A percentile compares a stretch with the other conserved stretches of the same genome.
Conservation (phyloP, 139 green algal genomes). For the Coelastrella sp. region DNA sequence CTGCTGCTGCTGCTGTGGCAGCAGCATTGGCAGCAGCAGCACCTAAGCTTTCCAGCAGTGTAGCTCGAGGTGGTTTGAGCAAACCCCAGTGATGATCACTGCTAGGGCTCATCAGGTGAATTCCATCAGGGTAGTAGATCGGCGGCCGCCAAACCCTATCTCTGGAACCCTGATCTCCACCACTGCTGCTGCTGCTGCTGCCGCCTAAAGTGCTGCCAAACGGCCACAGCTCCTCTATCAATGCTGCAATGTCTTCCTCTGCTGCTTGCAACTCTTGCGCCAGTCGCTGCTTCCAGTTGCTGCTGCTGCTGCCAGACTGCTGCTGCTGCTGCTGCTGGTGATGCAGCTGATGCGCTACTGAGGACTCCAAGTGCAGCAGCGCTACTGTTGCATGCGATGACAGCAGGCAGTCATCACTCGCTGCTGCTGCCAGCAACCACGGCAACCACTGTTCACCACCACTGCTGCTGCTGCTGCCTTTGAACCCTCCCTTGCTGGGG, state of each 20-base stretch:
- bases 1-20: neutral
- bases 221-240: conserved; percentile 32
- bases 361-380: conserved; percentile 73
- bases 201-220: neutral
- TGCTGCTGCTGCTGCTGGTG: conserved; percentile 37
- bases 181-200: conserved; percentile 26
- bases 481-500: neutral
- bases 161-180: neutral
- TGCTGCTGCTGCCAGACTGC: neutral
- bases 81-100: conserved; percentile 71
- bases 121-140: conserved; percentile 67
- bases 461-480: conserved; percentile 16
- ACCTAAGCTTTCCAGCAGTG: conserved; percentile 17
- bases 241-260: conserved; percentile 11
- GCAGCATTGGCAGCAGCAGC: conserved; percentile 28
- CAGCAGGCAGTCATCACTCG: conserved; percentile 70
- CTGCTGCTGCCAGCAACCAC: conserved; percentile 65
- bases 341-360: conserved; percentile 16
- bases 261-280: conserved; percentile 32
- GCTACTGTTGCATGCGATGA: conserved; percentile 70
- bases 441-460: conserved; percentile 51
- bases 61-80: conserved; percentile 44
- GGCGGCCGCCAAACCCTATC: conserved; percentile 37
- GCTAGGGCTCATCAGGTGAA: conserved; percentile 80
- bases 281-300: conserved; percentile 18